A percentile compares a stretch with the other conserved stretches of the same genome.
phyloP scores from a whole-genome alignment of 352 stramenopile species.

The Peronospora farinosa region DNA sequence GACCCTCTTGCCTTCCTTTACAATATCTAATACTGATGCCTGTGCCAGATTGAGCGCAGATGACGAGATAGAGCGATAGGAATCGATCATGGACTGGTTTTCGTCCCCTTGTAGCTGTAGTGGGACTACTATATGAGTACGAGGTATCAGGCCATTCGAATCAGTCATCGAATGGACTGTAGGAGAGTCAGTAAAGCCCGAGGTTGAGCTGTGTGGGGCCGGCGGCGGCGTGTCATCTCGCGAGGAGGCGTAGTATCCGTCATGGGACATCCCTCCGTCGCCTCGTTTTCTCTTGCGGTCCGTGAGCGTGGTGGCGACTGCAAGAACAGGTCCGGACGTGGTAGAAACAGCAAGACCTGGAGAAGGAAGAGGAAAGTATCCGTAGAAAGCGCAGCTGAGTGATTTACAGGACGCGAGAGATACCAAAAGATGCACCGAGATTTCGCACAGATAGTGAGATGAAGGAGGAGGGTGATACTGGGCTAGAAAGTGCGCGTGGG shows the following conservation, averaged over 20 bases:
- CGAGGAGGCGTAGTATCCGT: constrained; percentile 50
- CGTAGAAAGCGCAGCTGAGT: background rate
- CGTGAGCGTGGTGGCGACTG: constrained; percentile 30
- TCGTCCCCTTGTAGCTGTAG: constrained; percentile 27
- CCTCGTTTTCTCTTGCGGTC: constrained; percentile 55
- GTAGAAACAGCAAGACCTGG: constrained; percentile 4
- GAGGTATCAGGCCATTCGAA: constrained; percentile 17
- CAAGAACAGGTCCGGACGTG: constrained; percentile 4
- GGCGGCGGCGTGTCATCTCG: constrained; percentile 29
- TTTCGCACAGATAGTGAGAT: background rate
- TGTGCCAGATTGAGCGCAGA: constrained; percentile 43
- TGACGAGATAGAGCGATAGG: constrained; percentile 11
- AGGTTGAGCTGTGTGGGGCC: constrained; percentile 24
- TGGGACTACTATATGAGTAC: constrained; percentile 12
- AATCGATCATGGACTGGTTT: constrained; percentile 33
- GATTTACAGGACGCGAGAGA: background rate
- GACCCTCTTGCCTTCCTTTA: constrained; percentile 66
- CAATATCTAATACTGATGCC: constrained; percentile 51
- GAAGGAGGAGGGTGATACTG: background rate
- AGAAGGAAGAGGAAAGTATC: constrained; percentile 7
- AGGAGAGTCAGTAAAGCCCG: constrained; percentile 20
- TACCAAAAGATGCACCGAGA: background rate
- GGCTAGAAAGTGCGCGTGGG: background rate
- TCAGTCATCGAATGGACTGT: constrained; percentile 19
- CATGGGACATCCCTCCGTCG: constrained; percentile 55